Evolutionary conservation across 371 early-diverging fungal genomes (phyloP), one percentile per base, ranked within the genome.

Genomic region (Neoconidiobolus thromboides): DNA sequence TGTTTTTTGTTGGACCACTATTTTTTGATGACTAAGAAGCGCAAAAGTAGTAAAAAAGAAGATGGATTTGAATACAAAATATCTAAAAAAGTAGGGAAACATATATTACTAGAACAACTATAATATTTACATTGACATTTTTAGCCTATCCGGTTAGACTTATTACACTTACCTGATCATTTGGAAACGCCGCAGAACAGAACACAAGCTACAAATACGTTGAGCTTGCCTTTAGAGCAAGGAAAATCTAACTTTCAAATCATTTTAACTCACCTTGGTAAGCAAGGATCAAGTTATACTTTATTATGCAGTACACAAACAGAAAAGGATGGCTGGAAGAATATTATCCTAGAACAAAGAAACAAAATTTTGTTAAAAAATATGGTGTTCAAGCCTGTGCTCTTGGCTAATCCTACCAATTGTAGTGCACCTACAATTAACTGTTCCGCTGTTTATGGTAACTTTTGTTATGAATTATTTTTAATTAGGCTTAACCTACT

Each of bases 1-100:
- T 80, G 91, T 14, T 86, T 86, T 65, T 67, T 93, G 40, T 79
- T 95, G 48, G 96, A 95, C 64, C 87, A 92, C 67, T 78, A 76
- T 59, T 68, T 95, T 12, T 65, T 95, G 10, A 71, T 93, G 67
- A 77, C 87, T 47, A 86, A 85, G 65, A 70, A 73, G 44, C 75
- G 77, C 72, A 70, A 76, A 61, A 69, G 37, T 38, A 9, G 69
- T 56, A 51, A 68, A 65, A 62, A 80, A 59, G 68, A 68, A 55
- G 75, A 83, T 67, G 65, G 74, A 65, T 68, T 76, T 65, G 75
- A 77, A 56, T 85, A 79, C 69, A 83, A 84, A 62, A 73, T 86
- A 6, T 74, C 73, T 62, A 73, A 78, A 65, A 63, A 65, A 56
- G 73, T 72, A 62, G 60, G 60, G 12, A 43, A 44, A 37, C 26